Evolutionary conservation across 2,329 filamentous ascomycete species (phyloP).

Genomic region (Emydomyces testavorans): DNA sequence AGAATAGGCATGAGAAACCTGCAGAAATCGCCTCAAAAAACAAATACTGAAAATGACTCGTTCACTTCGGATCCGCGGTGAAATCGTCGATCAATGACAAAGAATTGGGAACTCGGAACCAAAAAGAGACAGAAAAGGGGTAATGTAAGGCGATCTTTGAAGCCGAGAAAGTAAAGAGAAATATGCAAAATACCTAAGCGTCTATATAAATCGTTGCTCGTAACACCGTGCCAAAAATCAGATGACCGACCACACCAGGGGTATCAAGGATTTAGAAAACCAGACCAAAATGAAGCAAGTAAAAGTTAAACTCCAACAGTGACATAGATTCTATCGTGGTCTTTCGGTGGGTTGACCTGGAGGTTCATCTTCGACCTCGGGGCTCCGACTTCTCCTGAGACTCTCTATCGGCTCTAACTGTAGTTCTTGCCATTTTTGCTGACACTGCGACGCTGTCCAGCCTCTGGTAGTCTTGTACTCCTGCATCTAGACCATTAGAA

Average conservation of each 20-base stretch:
- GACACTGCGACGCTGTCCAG: conserved; percentile 30
- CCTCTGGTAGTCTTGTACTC: conserved; percentile 26
- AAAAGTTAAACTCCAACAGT: not conserved
- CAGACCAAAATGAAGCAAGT: not conserved
- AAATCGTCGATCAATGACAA: not conserved
- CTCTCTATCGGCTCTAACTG: conserved; percentile 5
- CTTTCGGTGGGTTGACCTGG: conserved; percentile 5
- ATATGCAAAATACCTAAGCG: conserved; percentile 1
- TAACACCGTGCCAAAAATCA: conserved; percentile 1
- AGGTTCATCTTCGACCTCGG: conserved; percentile 10
- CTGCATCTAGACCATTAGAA: conserved; percentile 18
- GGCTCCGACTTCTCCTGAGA: conserved; percentile 4
- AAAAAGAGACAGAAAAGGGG: too few relatives aligned
- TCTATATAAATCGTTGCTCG: not conserved
- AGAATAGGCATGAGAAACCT: too few relatives aligned
- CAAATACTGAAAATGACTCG: too few relatives aligned
- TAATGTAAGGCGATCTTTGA: not conserved
- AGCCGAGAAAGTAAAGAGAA: not conserved
- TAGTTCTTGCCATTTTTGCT: conserved; percentile 18
- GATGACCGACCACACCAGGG: not conserved
- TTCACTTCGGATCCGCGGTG: too few relatives aligned
- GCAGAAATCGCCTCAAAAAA: too few relatives aligned
- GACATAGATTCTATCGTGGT: not conserved
- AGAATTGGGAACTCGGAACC: too few relatives aligned
- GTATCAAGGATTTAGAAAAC: conserved; percentile 9